Percentiles rank a stretch among this genome's conserved stretches.
These are phyloP conservation scores for Haplosporangium gracile DNA, from an alignment of 192 early-diverging fungal genomes.

Conservation along the genomic window DNA sequence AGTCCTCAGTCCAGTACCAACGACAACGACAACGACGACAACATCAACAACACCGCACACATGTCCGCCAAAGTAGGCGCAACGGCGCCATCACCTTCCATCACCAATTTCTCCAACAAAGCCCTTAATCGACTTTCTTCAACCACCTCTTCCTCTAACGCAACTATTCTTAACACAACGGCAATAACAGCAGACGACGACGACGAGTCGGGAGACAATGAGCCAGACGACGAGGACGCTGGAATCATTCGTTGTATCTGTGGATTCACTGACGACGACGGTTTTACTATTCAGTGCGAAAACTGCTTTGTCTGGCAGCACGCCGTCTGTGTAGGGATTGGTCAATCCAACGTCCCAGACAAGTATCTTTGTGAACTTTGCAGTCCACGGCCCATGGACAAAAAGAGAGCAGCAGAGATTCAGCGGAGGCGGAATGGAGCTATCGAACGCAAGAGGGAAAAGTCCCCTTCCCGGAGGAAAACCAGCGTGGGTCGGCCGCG, in stretches of 20 bases:
- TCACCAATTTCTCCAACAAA: conserved; percentile 39
- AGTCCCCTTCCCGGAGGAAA: conserved; percentile 36
- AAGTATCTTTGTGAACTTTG: conserved; percentile 90
- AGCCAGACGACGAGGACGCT: conserved; percentile 78
- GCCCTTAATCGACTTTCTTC: conserved; percentile 29
- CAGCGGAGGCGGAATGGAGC: conserved; percentile 47
- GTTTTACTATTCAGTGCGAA: conserved; percentile 97
- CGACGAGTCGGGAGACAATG: conserved; percentile 53
- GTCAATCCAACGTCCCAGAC: conserved; percentile 84
- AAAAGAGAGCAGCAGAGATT: conserved; percentile 58
- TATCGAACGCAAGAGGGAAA: conserved; percentile 37
- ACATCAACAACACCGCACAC: background rate
- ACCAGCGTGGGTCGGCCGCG: conserved; percentile 40
- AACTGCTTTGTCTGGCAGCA: conserved; percentile 97
- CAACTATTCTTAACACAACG: conserved; percentile 16
- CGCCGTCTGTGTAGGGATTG: conserved; percentile 83
- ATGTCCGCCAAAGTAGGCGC: conserved; percentile 52
- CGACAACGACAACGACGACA: background rate
- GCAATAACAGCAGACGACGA: conserved; percentile 27
- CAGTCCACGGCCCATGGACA: conserved; percentile 75
- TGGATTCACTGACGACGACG: conserved; percentile 91
- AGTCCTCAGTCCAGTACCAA: background rate
- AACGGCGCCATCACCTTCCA: conserved; percentile 42
- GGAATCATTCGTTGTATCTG: conserved; percentile 98
- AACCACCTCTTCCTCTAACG: background rate